Evolutionary conservation across 1,284 basidiomycete species (phyloP), one percentile per base, ranked within the genome.

Genomic region (Apiotrichum gracile): DNA sequence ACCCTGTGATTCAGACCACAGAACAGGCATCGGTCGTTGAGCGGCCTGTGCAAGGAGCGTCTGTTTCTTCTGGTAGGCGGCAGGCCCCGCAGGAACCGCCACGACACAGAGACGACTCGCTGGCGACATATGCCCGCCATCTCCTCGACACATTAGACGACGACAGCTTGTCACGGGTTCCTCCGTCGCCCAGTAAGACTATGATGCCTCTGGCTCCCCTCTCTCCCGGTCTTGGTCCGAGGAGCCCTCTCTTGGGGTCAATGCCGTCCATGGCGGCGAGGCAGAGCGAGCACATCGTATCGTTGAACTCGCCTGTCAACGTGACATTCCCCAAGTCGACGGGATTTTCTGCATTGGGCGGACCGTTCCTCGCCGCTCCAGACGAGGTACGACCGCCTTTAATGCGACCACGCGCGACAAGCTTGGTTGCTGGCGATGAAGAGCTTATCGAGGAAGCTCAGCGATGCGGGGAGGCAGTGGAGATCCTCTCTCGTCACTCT

Each of bases 401-500:
- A 14, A 48, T 55, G 31, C 43, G 59, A 13, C 35, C 54, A 12
- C 60, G 61, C 19, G 49, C 62, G 29, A 63, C 60, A 0, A 67
- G 61, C 26, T 59, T 68, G 29, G 47, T 69, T 1, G 54, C 61
- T 12, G 67, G 68, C 3, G 69, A 72, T 38, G 68, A 70, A 39
- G 68, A 71, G 53, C 52, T 75, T 51, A 71, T 75, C 68, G 69
- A 83, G 56, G 81, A 80, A 4, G 13, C 24, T 14, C 57, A 52
- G 45, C 40, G 46, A 10, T 96, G 91, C 71, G 80, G 89, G 51
- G 86, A 92, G 64, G 90, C 90, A 0, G 89, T 97, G 1, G 91
- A 96, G 76, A 84, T 94, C 42, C 76, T 94, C 40, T 91, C 90
- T 16, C 78, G 91, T 38, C 88, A 88, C 66, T 85, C 89, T 1